Base-by-base conservation (phyloP, 1,284 basidiomycete species). In the Heterobasidion parviporum region DNA sequence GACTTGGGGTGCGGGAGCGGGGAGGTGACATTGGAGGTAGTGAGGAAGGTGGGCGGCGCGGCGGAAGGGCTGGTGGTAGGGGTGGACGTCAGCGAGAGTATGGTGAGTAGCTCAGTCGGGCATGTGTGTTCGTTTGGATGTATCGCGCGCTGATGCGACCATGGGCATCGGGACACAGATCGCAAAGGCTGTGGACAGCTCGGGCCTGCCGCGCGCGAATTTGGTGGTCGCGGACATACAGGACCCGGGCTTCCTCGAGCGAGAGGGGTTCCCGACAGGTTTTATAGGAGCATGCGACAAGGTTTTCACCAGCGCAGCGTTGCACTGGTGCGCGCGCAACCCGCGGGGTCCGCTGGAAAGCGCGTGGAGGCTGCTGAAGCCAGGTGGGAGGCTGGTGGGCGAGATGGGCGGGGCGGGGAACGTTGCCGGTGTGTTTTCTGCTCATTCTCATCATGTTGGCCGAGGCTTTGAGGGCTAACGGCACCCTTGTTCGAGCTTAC, bases 1-100 rank as follows among this genome's bases (percentile, higher is more conserved):
- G 92, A 94, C 64, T 72, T 94, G 44, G 91, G 92, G 3, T 93
- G 91, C 64, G 91, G 92, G 5, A 89, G 83, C 48, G 91, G 89
- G 0, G 86, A 93, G 62, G 69, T 94, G 14, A 89, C 88, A 0
- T 61, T 77, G 46, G 70, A 77, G 57, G 73, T 93, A 47, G 74
- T 78, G 52, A 64, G 74, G 9, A 63, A 75, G 8, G 85, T 92
- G 0, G 78, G 80, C 14, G 59, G 60, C 8, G 63, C 69, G 2
- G 90, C 89, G 0, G 43, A 74, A 6, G 38, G 38, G 38, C 79
- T 89, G 3, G 49, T 50, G 2, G 73, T 86, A 2, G 92, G 87
- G 0, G 71, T 86, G 8, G 92, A 94, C 67, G 72, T 75, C 18
- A 91, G 82, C 60, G 72, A 79, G 56, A 81, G 78, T 60, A 92